Percentiles rank a stretch among this genome's conserved stretches.
Conservation (phyloP, 176 grass and related monocot species). For the Triticum dicoccoides region DNA sequence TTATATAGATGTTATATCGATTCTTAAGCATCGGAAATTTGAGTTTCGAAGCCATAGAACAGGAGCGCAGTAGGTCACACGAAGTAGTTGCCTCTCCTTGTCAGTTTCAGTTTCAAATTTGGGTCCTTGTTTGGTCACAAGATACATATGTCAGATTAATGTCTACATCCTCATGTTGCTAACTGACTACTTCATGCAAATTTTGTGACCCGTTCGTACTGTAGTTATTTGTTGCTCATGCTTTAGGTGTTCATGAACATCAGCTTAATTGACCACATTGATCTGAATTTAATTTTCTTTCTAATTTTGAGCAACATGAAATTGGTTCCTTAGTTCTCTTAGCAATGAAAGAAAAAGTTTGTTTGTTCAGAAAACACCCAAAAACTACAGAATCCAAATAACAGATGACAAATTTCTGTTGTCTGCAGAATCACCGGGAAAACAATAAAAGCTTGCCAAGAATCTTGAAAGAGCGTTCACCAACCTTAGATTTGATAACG, state of each 20-base stretch:
- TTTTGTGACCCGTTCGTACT: not conserved
- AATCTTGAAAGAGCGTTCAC: too few species aligned
- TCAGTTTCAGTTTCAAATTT: not conserved
- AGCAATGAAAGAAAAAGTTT: too few species aligned
- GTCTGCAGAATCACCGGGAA: not conserved
- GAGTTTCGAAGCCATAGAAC: too few species aligned
- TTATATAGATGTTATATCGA: too few species aligned
- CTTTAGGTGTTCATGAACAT: not conserved
- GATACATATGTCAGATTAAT: slow-evolving; percentile 3
- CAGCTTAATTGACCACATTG: not conserved
- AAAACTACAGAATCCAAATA: not conserved
- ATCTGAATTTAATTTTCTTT: too few species aligned
- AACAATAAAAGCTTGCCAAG: not conserved
- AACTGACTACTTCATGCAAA: not conserved
- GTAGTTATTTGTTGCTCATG: slow-evolving; percentile 4
- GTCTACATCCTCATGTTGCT: not conserved
- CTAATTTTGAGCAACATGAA: not conserved
- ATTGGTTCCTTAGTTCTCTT: not conserved
- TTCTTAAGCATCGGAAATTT: too few species aligned
- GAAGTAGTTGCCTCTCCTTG: slow-evolving; percentile 20
- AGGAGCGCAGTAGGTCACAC: not conserved
- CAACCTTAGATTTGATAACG: too few species aligned
- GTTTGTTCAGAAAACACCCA: not conserved
- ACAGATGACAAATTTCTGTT: not conserved
- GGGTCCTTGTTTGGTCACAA: slow-evolving; percentile 10